Conservation (phyloP, 768 basidiomycete genomes). For the Pleurotus sapidus region DNA sequence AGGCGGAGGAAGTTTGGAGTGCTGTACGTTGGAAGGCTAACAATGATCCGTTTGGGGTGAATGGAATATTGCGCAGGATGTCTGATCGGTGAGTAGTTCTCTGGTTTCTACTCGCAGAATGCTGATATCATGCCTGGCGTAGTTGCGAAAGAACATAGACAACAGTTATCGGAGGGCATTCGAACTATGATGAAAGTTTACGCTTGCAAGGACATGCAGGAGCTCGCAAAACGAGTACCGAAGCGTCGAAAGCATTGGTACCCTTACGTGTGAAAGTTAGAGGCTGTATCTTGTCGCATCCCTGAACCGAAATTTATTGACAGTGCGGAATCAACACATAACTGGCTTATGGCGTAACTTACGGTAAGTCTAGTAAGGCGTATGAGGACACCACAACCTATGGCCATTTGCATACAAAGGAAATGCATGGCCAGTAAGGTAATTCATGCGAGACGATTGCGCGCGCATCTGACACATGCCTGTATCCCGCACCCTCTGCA, state of each 20-base stretch:
- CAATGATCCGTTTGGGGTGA: not conserved
- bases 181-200: not conserved
- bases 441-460: not conserved
- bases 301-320: too few species aligned
- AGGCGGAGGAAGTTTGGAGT: not conserved
- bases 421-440: not conserved
- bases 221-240: not conserved
- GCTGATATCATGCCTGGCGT: not conserved
- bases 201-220: not conserved
- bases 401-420: too few species aligned
- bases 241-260: not conserved
- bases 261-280: too few species aligned
- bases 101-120: not conserved
- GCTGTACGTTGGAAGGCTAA: not conserved
- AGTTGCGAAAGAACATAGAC: not conserved
- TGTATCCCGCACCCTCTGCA: not conserved
- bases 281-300: too few species aligned
- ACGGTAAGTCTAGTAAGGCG: too few species aligned
- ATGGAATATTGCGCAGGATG: not conserved
- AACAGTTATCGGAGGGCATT: not conserved
- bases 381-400: too few species aligned
- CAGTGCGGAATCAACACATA: too few species aligned
- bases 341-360: too few species aligned
- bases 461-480: not conserved
- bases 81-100: not conserved